Evolutionary conservation across 306 rosid species (phyloP), one percentile per base, ranked within the genome.

Genomic region (Castanospermum australe): DNA sequence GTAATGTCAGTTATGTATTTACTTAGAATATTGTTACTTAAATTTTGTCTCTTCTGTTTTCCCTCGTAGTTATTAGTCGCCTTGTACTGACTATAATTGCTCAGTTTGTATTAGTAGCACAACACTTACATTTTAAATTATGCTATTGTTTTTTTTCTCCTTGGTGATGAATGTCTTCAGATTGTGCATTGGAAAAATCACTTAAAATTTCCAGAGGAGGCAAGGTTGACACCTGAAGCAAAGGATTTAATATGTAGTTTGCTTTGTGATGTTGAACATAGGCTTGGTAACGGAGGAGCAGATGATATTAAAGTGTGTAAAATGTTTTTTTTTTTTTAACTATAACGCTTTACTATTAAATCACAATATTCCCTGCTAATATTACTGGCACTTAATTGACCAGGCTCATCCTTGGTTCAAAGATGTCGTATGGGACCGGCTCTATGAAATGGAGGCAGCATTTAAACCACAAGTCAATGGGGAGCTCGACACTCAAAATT

Each of bases 361-460:
- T 73, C 64, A 18, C 7, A 44, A 21, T 33, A 35, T 79, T 52
- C 4, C 39, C 51, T 67, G 14, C 52, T 80, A 42, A 76, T 63
- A 50, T 54, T 61, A 41, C 5, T 10, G 24, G 12, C 33, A 75
- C 57, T 47, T 68, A 54, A 71, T 71, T 73, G 62, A 68, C 71
- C 84, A 94, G 98, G 83, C 87, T 70, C 98, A 94, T 84, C 97
- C 97, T 85, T 94, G 98, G 98, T 89, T 94, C 87, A 94, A 82
- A 86, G 94, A 83, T 88, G 83, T 84, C 21, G 48, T 12, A 0
- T 92, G 98, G 98, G 93, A 92, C 67, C 80, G 59, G 73, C 94
- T 94, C 68, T 94, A 90, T 72, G 97, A 88, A 82, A 83, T 71
- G 24, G 97, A 94, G 59, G 98, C 98, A 57, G 97, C 98, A 61